phyloP scores from a whole-genome alignment of 371 early-diverging fungal species.

The Circinella umbellata region DNA sequence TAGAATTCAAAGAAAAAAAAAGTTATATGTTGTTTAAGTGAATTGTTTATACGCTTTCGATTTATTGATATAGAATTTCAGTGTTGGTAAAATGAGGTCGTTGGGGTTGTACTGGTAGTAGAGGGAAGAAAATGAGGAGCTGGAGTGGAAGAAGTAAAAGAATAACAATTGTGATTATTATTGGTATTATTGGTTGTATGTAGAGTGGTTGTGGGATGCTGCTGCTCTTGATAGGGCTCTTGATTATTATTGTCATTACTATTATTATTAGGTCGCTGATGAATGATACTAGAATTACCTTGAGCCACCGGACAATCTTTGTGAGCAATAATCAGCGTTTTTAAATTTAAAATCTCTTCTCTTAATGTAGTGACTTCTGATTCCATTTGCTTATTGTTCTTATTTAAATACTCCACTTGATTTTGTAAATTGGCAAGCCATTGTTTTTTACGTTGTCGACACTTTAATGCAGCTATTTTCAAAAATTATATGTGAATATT shows the following conservation, averaged over 20 bases:
- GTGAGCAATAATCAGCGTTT: constrained; percentile 59
- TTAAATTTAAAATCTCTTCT: constrained; percentile 57
- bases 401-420: constrained; percentile 55
- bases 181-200: background rate
- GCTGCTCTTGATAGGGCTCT: background rate
- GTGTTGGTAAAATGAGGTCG: too few relatives aligned
- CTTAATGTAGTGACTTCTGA: constrained; percentile 47
- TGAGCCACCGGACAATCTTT: constrained; percentile 54
- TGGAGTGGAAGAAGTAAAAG: too few relatives aligned
- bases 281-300: background rate
- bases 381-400: constrained; percentile 56
- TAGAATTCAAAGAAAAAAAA: too few relatives aligned
- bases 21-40: too few relatives aligned
- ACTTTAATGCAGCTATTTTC: constrained; percentile 66
- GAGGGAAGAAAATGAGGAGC: too few relatives aligned
- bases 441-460: constrained; percentile 73
- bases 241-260: constrained; percentile 9
- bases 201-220: background rate
- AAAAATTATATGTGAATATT: background rate
- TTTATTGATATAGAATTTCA: too few relatives aligned
- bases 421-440: constrained; percentile 60
- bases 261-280: too few relatives aligned
- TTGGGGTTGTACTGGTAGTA: too few relatives aligned
- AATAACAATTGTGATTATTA: too few relatives aligned
- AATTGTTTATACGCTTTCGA: too few relatives aligned